Percentiles rank a stretch among this genome's conserved stretches.
These are phyloP conservation scores for Barnettozyma siamensis DNA, from an alignment of 805 yeast genomes.

Conservation along the genomic window DNA sequence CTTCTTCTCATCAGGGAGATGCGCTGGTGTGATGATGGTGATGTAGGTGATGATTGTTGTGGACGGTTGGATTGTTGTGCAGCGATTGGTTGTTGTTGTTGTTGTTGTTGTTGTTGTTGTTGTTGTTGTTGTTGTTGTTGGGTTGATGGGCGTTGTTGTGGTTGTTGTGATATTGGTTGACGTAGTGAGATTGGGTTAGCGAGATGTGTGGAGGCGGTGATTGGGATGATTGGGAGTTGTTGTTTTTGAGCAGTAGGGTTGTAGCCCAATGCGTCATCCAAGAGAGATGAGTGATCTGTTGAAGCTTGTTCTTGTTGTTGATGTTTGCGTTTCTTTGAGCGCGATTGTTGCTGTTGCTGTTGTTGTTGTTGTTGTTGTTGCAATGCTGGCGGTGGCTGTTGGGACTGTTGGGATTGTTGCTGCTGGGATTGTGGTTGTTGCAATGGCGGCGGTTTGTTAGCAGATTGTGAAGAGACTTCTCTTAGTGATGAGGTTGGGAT, in stretches of 20 bases:
- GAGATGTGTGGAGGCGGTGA: constrained; percentile 8
- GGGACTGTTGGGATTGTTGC: too few relatives aligned
- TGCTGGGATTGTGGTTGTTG: too few relatives aligned
- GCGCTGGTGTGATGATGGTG: constrained; percentile 7
- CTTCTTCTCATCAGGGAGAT: neutral
- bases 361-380: constrained; percentile 1
- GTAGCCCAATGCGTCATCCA: constrained; percentile 16
- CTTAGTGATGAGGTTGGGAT: neutral
- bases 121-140: constrained; percentile 4
- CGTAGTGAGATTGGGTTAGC: too few relatives aligned
- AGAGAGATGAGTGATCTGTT: constrained; percentile 15
- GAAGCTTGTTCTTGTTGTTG: constrained; percentile 2
- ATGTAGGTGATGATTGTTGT: too few relatives aligned
- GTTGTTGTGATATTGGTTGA: too few relatives aligned
- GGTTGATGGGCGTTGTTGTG: constrained; percentile 1
- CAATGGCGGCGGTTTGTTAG: too few relatives aligned
- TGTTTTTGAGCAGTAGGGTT: neutral
- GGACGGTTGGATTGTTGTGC: neutral
- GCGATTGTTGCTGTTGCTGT: constrained; percentile 11
- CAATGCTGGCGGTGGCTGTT: too few relatives aligned
- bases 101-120: constrained; percentile 2
- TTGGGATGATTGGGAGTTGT: constrained; percentile 4
- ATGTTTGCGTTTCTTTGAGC: constrained; percentile 15
- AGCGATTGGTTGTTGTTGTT: neutral
- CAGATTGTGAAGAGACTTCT: neutral